Percentiles rank a stretch among this genome's conserved stretches.
phyloP scores from a whole-genome alignment of 2,329 filamentous ascomycete species.

The Fusarium camptoceras region DNA sequence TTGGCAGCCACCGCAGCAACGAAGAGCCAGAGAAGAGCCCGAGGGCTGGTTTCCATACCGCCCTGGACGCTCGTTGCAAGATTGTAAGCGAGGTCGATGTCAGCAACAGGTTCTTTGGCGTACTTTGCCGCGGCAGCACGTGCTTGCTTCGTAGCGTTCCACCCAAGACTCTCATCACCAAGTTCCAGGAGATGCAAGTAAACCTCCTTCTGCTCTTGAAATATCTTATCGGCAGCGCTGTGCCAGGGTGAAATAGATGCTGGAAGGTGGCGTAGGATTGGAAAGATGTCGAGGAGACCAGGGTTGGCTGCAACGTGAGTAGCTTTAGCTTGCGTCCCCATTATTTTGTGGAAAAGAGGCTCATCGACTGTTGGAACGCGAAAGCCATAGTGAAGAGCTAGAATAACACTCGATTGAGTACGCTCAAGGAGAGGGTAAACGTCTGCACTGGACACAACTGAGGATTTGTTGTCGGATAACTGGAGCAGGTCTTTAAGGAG shows the following conservation, averaged over 20 bases:
- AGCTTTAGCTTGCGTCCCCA: neutral
- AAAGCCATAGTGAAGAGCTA: neutral
- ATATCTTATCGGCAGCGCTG: neutral
- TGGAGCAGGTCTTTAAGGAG: neutral
- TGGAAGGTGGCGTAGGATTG: neutral
- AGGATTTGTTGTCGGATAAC: rapidly evolving
- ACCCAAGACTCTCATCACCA: neutral
- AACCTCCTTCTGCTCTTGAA: neutral
- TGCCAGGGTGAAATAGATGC: neutral
- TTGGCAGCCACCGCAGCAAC: neutral
- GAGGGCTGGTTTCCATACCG: neutral
- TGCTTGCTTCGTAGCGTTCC: neutral
- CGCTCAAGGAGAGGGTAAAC: neutral
- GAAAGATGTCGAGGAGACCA: neutral
- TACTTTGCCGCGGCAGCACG: neutral
- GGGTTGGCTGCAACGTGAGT: neutral
- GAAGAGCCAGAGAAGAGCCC: neutral
- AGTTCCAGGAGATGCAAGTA: neutral
- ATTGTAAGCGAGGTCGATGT: neutral
- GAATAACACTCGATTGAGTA: neutral
- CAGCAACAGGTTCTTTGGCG: neutral
- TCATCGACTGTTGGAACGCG: neutral
- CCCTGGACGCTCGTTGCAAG: neutral
- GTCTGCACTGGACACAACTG: neutral
- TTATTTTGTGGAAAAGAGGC: neutral